These are phyloP conservation scores for Tricladium varicosporioides DNA, from an alignment of 2,329 filamentous ascomycete species.

Conservation along the genomic window DNA sequence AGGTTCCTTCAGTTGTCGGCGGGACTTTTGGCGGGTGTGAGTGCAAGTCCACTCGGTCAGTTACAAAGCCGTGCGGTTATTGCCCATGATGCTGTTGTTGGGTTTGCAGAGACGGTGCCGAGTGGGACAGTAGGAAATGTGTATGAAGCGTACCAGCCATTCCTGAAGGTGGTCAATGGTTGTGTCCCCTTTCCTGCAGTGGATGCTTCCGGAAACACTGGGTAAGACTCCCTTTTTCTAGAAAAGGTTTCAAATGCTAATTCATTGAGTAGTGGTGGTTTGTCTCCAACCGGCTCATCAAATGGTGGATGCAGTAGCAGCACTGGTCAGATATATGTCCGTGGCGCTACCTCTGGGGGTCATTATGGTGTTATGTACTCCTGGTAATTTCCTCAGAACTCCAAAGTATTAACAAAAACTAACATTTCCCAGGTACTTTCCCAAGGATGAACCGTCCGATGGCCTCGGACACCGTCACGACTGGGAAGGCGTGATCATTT, in stretches of 20 bases:
- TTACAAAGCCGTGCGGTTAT: slow-evolving; percentile 41
- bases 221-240: slow-evolving; percentile 37
- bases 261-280: slow-evolving; percentile 22
- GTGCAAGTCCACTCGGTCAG: slow-evolving; percentile 22
- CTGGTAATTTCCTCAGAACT: slow-evolving; percentile 35
- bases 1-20: slow-evolving; percentile 16
- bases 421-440: slow-evolving; percentile 45
- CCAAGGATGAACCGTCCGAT: slow-evolving; percentile 42
- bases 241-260: not conserved
- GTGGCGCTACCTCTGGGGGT: slow-evolving; percentile 40
- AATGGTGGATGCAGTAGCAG: slow-evolving; percentile 41
- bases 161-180: slow-evolving; percentile 53
- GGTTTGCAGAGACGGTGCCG: slow-evolving; percentile 53
- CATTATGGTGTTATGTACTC: slow-evolving; percentile 50
- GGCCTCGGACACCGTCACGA: slow-evolving; percentile 51
- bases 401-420: not conserved
- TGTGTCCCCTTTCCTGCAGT: slow-evolving; percentile 64
- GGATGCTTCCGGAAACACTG: slow-evolving; percentile 54
- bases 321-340: slow-evolving; percentile 51
- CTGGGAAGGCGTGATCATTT: slow-evolving; percentile 55
- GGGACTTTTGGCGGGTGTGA: slow-evolving; percentile 14
- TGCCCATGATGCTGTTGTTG: slow-evolving; percentile 46
- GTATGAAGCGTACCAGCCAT: slow-evolving; percentile 56
- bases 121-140: slow-evolving; percentile 43
- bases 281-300: slow-evolving; percentile 37